Evolutionary conservation across 805 yeast species (phyloP).

Genomic region (Candida ascalaphidarum): DNA sequence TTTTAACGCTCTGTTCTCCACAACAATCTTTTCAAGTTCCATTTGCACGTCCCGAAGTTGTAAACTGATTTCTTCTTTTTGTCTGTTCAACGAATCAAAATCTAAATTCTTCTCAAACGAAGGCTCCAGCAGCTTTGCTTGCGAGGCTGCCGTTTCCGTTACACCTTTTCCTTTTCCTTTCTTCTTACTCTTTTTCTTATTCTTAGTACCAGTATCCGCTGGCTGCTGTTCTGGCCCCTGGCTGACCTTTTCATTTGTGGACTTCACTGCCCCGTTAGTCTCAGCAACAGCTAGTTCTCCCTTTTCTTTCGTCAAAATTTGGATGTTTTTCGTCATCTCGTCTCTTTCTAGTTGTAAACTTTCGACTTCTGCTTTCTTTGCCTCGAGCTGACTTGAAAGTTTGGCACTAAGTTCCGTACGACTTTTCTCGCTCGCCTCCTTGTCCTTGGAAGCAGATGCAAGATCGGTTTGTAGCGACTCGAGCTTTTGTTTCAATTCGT

Average conservation of each 20-base stretch:
- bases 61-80: no score
- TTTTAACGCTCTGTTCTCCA: conserved; percentile 10
- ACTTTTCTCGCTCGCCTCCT: no score
- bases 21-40: conserved; percentile 8
- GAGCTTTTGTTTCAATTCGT: no score
- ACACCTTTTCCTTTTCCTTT: conserved; percentile 3
- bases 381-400: no score
- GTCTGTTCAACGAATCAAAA: no score
- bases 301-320: neutral
- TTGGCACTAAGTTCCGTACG: no score
- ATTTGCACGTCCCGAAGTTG: conserved; percentile 8
- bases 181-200: conserved; percentile 8
- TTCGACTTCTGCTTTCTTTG: conserved; percentile 1
- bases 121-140: no score
- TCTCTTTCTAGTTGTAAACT: conserved; percentile 1
- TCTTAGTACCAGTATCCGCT: conserved; percentile 5
- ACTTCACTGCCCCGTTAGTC: neutral
- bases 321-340: neutral
- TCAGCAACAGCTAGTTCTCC: neutral
- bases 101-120: no score
- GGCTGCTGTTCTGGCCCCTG: neutral
- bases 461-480: no score
- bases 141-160: neutral
- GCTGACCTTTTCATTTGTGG: neutral
- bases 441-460: no score